Conservation (phyloP, 1,139 yeast species). For the Taphrina sp. region DNA sequence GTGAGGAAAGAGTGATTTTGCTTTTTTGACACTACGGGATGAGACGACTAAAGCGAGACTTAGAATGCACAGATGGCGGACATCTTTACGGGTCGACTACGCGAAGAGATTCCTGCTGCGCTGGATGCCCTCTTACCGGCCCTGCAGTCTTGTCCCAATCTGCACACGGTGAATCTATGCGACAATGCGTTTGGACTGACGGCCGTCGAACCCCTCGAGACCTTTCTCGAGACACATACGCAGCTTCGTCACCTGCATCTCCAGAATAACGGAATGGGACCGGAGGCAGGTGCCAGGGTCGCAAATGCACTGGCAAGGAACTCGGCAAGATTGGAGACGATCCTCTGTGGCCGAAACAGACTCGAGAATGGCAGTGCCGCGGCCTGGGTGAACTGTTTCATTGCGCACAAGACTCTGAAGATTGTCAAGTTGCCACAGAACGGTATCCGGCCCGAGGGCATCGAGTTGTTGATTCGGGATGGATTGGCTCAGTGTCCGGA, state of each 20-base stretch:
- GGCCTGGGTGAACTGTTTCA: constrained; percentile 61
- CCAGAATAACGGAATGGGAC: constrained; percentile 96
- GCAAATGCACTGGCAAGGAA: constrained; percentile 78
- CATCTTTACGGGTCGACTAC: constrained; percentile 88
- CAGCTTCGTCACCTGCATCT: constrained; percentile 81
- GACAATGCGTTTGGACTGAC: constrained; percentile 97
- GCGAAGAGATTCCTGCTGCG: constrained; percentile 89
- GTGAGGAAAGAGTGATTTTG: constrained; percentile 43
- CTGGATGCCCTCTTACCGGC: constrained; percentile 71
- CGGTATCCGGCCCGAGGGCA: constrained; percentile 94
- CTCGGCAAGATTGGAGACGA: constrained; percentile 67
- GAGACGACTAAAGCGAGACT: not conserved
- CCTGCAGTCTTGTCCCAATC: constrained; percentile 62
- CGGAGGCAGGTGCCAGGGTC: constrained; percentile 91
- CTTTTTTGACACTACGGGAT: not conserved
- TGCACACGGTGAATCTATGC: constrained; percentile 74
- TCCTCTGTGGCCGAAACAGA: constrained; percentile 94
- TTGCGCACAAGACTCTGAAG: constrained; percentile 62
- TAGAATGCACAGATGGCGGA: constrained; percentile 80
- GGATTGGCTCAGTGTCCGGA: constrained; percentile 65
- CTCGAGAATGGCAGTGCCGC: constrained; percentile 86
- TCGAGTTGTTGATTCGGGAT: constrained; percentile 65
- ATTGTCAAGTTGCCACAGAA: constrained; percentile 84
- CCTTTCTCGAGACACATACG: constrained; percentile 68
- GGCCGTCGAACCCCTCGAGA: constrained; percentile 85